These are phyloP conservation scores for Tetrahymena malaccensis DNA, from an alignment of 73 alveolate species.

Conservation along the genomic window DNA sequence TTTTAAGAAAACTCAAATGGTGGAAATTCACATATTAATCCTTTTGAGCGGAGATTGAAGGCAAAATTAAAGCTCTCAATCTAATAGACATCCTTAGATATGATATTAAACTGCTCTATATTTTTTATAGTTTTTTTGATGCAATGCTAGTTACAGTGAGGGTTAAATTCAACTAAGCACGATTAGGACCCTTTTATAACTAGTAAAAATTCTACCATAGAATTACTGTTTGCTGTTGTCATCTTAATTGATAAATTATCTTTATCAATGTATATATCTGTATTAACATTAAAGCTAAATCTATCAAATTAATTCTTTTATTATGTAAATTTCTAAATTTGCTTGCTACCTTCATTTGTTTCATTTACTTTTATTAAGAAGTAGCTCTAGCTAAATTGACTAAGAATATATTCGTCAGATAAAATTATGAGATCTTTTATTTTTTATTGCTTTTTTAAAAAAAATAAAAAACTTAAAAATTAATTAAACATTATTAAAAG, in stretches of 20 bases:
- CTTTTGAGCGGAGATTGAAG: neutral
- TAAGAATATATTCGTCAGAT: neutral
- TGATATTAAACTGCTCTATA: neutral
- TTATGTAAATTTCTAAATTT: neutral
- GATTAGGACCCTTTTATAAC: neutral
- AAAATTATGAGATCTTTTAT: neutral
- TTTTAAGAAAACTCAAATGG: neutral
- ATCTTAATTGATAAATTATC: neutral
- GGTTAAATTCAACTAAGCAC: neutral
- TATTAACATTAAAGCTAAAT: neutral
- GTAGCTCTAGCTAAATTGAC: neutral
- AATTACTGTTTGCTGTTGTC: neutral
- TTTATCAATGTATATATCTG: neutral
- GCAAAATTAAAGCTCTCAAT: neutral
- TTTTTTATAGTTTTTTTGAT: neutral
- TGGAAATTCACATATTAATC: neutral
- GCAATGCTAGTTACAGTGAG: neutral
- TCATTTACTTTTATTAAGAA: neutral
- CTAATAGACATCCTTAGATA: neutral
- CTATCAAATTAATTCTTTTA: neutral
- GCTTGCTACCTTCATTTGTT: neutral
- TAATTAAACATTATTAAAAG: neutral
- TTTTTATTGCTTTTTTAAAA: neutral
- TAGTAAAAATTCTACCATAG: neutral
- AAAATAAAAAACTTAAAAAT: too few species aligned